Evolutionary conservation across 2,329 filamentous ascomycete species (phyloP), one percentile per base, ranked within the genome.

Genomic region (Pseudogymnoascus sp.): DNA sequence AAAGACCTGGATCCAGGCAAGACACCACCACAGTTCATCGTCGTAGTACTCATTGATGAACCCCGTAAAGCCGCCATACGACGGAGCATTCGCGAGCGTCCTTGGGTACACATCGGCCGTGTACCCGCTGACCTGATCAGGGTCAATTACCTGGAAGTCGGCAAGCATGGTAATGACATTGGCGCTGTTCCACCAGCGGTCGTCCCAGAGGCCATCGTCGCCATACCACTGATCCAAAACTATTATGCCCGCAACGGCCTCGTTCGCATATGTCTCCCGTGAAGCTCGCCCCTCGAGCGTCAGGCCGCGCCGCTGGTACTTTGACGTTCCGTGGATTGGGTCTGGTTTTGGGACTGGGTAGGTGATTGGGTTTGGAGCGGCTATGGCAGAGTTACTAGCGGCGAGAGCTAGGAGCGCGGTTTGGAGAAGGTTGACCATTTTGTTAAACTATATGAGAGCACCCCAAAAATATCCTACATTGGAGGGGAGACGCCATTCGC

Each of bases 101-200:
- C 67, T 69, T 11, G 66, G 66, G 26, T 69, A 72, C 2, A 73
- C 66, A 19, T 31, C 59, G 8, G 65, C 60, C 10, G 66, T 67
- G 21, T 68, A 21, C 15, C 31, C 38, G 38, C 68, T 70, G 13
- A 64, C 65, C 23, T 66, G 38, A 6, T 44, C 36, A 0, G 70
- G 71, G 19, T 67, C 72, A 17, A 65, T 67, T 21, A 68, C 68
- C 61, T 72, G 67, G 23, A 83, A 73, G 62, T 90, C 84, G 47
- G 81, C 82, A 13, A 91, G 73, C 26, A 81, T 82, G 0, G 86
- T 88, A 64, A 91, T 76, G 60, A 81, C 80, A 70, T 90, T 91
- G 44, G 83, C 89, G 61, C 81, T 82, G 69, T 89, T 88, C 88
- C 89, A 91, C 89, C 89, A 91, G 4, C 80, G 78, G 0, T 80